Conservation (phyloP, 2,329 filamentous ascomycete genomes). For the Xylaria multiplex region DNA sequence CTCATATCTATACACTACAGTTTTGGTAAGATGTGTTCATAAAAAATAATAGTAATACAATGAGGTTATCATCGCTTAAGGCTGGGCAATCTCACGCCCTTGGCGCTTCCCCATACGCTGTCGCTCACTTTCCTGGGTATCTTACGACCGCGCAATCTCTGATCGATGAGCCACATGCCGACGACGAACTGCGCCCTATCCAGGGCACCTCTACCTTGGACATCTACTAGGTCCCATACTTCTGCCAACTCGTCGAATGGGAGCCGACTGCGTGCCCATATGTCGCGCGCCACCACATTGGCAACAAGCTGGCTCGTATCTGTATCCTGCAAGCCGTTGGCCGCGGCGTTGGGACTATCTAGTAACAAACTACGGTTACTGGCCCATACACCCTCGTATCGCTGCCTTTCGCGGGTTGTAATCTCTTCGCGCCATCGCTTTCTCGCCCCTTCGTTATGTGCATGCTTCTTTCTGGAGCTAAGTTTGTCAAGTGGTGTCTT, state of each 20-base stretch:
- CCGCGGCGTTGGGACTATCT: slow-evolving; percentile 5
- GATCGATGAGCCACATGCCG: slow-evolving; percentile 84
- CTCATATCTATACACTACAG: slow-evolving; percentile 25
- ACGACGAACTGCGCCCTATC: slow-evolving; percentile 80
- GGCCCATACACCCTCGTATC: slow-evolving; percentile 87
- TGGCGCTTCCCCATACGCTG: slow-evolving; percentile 79
- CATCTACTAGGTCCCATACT: slow-evolving; percentile 80
- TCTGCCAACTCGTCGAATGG: slow-evolving; percentile 75
- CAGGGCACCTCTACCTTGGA: slow-evolving; percentile 64
- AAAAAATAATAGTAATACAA: slow-evolving; percentile 10
- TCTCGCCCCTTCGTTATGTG: slow-evolving; percentile 79
- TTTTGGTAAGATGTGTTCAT: not conserved
- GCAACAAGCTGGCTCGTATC: slow-evolving; percentile 64
- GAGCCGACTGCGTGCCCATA: slow-evolving; percentile 78
- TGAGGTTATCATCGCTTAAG: not conserved
- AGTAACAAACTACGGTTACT: slow-evolving; percentile 75
- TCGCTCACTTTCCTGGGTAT: slow-evolving; percentile 75
- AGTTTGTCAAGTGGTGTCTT: slow-evolving; percentile 63
- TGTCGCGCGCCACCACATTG: slow-evolving; percentile 75
- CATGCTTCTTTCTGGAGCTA: slow-evolving; percentile 68
- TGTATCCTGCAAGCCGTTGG: slow-evolving; percentile 30
- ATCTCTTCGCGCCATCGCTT: slow-evolving; percentile 81
- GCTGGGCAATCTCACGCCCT: slow-evolving; percentile 54
- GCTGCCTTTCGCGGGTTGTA: slow-evolving; percentile 75
- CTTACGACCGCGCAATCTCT: slow-evolving; percentile 81